phyloP scores from a whole-genome alignment of 768 basidiomycete species.

The Boletus sp. region DNA sequence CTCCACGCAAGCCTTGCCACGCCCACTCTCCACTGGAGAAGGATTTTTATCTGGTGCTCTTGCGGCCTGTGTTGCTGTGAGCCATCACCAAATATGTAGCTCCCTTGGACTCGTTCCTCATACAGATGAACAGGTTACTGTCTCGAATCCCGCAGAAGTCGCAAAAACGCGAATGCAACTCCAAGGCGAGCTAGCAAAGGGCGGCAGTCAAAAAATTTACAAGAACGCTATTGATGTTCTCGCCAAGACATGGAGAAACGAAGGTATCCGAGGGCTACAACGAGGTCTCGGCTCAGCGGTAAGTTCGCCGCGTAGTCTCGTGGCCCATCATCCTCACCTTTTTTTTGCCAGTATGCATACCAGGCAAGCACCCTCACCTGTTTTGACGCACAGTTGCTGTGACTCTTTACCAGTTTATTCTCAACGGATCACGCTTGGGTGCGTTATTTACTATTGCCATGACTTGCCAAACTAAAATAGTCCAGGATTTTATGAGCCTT shows the following conservation, averaged over 20 bases:
- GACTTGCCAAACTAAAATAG: conserved; percentile 12
- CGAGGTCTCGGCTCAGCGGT: conserved; percentile 90
- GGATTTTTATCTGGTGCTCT: conserved; percentile 87
- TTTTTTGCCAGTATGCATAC: conserved; percentile 70
- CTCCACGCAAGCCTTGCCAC: conserved; percentile 9
- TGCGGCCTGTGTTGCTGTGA: conserved; percentile 88
- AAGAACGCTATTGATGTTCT: conserved; percentile 86
- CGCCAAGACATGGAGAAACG: conserved; percentile 83
- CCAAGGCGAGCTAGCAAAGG: conserved; percentile 89
- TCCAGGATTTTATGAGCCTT: conserved; percentile 95
- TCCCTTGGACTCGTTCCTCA: conserved; percentile 6
- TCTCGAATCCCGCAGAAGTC: conserved; percentile 72
- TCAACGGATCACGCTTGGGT: conserved; percentile 93
- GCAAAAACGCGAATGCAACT: conserved; percentile 95
- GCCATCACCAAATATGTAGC: conserved; percentile 2
- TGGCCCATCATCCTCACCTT: conserved; percentile 8
- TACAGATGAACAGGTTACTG: conserved; percentile 55
- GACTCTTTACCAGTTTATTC: conserved; percentile 59
- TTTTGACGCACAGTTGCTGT: background rate
- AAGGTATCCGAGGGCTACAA: conserved; percentile 90
- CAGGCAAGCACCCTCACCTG: conserved; percentile 55
- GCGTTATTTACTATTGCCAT: background rate
- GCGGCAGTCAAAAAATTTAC: conserved; percentile 73
- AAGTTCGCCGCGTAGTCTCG: conserved; percentile 24
- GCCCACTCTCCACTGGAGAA: conserved; percentile 64